phyloP scores from a whole-genome alignment of 176 grass and related monocot genomes.

The Puccinellia tenuiflora region DNA sequence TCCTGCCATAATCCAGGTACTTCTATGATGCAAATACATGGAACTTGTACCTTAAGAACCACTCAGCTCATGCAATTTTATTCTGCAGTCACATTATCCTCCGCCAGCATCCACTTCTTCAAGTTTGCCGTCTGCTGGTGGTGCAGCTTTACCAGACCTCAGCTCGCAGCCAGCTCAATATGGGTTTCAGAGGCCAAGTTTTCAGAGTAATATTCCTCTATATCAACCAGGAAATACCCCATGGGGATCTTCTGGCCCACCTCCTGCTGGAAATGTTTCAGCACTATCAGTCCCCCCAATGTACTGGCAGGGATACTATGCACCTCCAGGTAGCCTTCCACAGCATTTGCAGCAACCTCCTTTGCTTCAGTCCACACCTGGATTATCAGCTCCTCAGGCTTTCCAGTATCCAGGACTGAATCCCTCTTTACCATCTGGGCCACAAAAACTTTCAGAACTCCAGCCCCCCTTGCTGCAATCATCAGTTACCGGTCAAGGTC shows the following conservation, averaged over 20 bases:
- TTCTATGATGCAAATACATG: background rate
- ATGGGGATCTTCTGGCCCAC: constrained; percentile 46
- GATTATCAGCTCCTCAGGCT: constrained; percentile 53
- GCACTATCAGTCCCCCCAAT: constrained; percentile 45
- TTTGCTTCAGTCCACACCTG: constrained; percentile 49
- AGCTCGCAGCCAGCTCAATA: constrained; percentile 60
- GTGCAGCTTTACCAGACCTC: constrained; percentile 53
- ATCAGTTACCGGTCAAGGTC: constrained; percentile 35
- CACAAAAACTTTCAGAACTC: constrained; percentile 47
- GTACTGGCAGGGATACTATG: constrained; percentile 80
- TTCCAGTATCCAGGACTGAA: constrained; percentile 56
- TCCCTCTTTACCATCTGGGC: constrained; percentile 47
- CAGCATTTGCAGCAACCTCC: constrained; percentile 65
- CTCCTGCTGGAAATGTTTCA: constrained; percentile 45
- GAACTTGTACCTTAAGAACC: background rate
- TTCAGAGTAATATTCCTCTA: constrained; percentile 54
- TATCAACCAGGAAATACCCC: constrained; percentile 54
- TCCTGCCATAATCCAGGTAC: constrained; percentile 90
- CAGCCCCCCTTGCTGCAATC: constrained; percentile 44
- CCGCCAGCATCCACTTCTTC: constrained; percentile 42
- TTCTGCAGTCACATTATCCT: constrained; percentile 70
- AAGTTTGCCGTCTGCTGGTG: constrained; percentile 58
- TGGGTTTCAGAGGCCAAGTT: constrained; percentile 55
- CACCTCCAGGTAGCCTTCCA: constrained; percentile 51
- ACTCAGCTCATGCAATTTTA: constrained; percentile 6